phyloP scores from a whole-genome alignment of 1,284 basidiomycete genomes.

The Fomitopsis pinicola region DNA sequence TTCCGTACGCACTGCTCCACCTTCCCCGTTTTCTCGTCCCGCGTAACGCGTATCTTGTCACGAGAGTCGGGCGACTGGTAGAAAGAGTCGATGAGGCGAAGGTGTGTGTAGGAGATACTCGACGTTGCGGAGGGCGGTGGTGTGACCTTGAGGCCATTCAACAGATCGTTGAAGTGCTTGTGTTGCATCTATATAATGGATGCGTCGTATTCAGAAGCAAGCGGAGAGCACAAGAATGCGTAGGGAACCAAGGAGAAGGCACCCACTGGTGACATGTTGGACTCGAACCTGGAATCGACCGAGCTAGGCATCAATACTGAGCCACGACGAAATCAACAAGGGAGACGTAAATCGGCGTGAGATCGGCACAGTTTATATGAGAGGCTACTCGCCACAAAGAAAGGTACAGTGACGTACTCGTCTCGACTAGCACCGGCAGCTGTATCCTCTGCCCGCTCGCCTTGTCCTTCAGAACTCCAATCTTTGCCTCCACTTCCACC shows the following conservation, averaged over 20 bases:
- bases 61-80: slow-evolving; percentile 49
- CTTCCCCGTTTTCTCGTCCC: slow-evolving; percentile 68
- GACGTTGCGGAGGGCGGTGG: slow-evolving; percentile 38
- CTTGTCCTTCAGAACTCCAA: slow-evolving; percentile 76
- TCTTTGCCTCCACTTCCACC: slow-evolving; percentile 90
- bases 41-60: slow-evolving; percentile 76
- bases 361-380: not conserved
- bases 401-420: slow-evolving; percentile 56
- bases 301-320: slow-evolving; percentile 47
- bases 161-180: slow-evolving; percentile 77
- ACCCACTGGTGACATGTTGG: slow-evolving; percentile 86
- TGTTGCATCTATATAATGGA: slow-evolving; percentile 68
- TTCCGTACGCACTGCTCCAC: slow-evolving; percentile 75
- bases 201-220: slow-evolving; percentile 11
- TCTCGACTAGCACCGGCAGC: slow-evolving; percentile 82
- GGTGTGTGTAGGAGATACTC: slow-evolving; percentile 74
- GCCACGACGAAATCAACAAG: not conserved
- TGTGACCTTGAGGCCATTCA: slow-evolving; percentile 68
- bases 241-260: not conserved
- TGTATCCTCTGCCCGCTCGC: slow-evolving; percentile 51
- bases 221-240: not conserved
- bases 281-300: slow-evolving; percentile 75
- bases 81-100: slow-evolving; percentile 81
- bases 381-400: slow-evolving; percentile 2
- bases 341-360: not conserved